Evolutionary conservation across 2,329 filamentous ascomycete genomes (phyloP), one percentile per base, ranked within the genome.

Genomic region (Fusarium citri): DNA sequence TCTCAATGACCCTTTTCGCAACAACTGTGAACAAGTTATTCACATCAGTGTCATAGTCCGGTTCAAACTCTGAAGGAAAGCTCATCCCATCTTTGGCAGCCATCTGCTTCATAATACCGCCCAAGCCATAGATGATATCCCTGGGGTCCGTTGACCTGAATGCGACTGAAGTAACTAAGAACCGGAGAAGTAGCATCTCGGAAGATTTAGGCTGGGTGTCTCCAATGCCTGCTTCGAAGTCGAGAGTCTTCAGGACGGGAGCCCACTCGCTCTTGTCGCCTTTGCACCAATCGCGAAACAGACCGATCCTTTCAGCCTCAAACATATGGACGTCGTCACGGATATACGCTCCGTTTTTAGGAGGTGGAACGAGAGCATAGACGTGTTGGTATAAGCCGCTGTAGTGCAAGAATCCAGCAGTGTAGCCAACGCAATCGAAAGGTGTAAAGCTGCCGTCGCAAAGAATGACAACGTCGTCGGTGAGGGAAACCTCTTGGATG

Each of bases 271-370:
- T 63, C 8, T 37, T 25, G 3, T 56, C 23, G 1, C 48, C 48
- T 10, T 63, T 64, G 18, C 60, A 64, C 60, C 60, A 64, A 1
- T 64, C 60, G 1, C 60, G 60, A 5, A 64, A 20, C 5, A 64
- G 15, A 1, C 55, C 48, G 0, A 64, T 42, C 2, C 60, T 48
- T 0, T 64, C 59, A 0, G 49, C 30, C 1, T 57, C 49, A 12
- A 25, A 64, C 8, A 64, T 4, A 4, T 49, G 22, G 23, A 56
- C 8, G 1, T 42, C 34, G 2, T n/a, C 15, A 2, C 11, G 23
- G 0, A 34, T 26, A n/a, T n/a, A n/a, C n/a, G n/a, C n/a, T n/a
- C n/a, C n/a, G n/a, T n/a, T n/a, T n/a, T n/a, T n/a, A n/a, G n/a
- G n/a, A n/a, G n/a, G n/a, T n/a, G n/a, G n/a, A n/a, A n/a, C n/a